Evolutionary conservation across 495 filamentous ascomycete species (phyloP).

Genomic region (Elaphomyces granulatus): DNA sequence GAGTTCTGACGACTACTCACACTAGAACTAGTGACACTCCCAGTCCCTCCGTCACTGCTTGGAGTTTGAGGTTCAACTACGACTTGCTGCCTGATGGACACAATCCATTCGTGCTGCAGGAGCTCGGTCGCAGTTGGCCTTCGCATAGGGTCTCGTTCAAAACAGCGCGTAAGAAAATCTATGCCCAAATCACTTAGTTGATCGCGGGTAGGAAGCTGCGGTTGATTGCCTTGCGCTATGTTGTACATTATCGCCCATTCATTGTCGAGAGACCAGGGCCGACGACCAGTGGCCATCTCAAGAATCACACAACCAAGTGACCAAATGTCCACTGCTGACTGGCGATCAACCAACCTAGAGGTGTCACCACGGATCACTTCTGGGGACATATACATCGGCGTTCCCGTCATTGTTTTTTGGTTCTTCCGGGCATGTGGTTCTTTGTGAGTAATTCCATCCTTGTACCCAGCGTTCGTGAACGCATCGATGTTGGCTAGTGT

Average conservation of each 20-base stretch:
- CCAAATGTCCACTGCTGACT: conserved; percentile 94
- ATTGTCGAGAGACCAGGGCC: conserved; percentile 94
- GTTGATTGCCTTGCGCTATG: conserved; percentile 90
- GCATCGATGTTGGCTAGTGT: conserved; percentile 54
- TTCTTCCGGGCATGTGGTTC: conserved; percentile 40
- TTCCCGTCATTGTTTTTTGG: conserved; percentile 90
- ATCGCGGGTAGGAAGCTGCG: conserved; percentile 63
- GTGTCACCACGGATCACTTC: conserved; percentile 89
- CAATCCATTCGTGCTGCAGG: conserved; percentile 94
- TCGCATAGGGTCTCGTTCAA: conserved; percentile 67
- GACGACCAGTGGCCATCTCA: conserved; percentile 91
- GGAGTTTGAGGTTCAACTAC: conserved; percentile 40
- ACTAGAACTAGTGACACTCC: conserved; percentile 16
- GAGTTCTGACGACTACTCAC: conserved; percentile 25
- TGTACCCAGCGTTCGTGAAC: conserved; percentile 28
- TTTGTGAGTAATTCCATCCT: conserved; percentile 19
- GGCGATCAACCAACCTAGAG: conserved; percentile 35
- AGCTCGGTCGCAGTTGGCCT: conserved; percentile 76
- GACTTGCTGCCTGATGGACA: conserved; percentile 45
- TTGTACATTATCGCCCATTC: conserved; percentile 99
- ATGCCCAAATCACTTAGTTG: conserved; percentile 75
- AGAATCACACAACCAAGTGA: conserved; percentile 92
- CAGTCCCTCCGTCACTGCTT: conserved; percentile 23
- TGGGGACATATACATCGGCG: conserved; percentile 99
- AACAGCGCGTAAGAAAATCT: conserved; percentile 79